phyloP scores from a whole-genome alignment of 495 filamentous ascomycete species.

The Tuber aestivum region DNA sequence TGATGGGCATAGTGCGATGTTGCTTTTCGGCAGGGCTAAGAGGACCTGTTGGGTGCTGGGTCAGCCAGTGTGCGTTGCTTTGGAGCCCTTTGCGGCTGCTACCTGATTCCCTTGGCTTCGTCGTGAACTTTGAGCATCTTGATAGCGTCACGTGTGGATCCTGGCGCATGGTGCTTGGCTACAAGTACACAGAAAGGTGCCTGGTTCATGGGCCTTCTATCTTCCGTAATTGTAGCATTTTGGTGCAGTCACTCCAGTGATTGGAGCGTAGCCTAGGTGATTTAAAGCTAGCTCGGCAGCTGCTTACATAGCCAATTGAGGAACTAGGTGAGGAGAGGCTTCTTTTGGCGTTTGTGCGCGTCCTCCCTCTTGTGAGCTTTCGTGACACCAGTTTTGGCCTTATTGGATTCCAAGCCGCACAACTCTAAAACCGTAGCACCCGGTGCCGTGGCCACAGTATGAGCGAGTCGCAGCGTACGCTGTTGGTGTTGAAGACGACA shows the following conservation, averaged over 20 bases:
- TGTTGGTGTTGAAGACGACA: constrained; percentile 5
- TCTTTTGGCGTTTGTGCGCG: neutral
- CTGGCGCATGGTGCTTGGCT: constrained; percentile 26
- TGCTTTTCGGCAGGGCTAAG: constrained; percentile 1
- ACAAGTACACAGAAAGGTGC: constrained; percentile 36
- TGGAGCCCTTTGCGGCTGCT: neutral
- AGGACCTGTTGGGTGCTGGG: constrained; percentile 15
- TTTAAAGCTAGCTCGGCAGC: constrained; percentile 12
- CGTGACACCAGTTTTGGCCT: neutral
- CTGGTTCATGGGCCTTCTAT: constrained; percentile 28
- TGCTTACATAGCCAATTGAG: constrained; percentile 17
- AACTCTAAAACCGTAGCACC: neutral
- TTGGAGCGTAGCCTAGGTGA: neutral
- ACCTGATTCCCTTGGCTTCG: constrained; percentile 10
- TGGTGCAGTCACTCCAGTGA: neutral
- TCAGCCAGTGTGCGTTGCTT: neutral
- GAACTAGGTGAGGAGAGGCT: neutral
- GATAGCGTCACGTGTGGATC: constrained; percentile 20
- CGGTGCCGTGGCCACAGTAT: constrained; percentile 17
- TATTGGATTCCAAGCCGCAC: neutral
- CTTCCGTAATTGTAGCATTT: constrained; percentile 27
- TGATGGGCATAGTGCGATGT: constrained; percentile 33
- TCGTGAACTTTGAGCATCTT: constrained; percentile 5
- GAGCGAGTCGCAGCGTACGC: constrained; percentile 14
- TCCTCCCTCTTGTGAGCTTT: neutral